Evolutionary conservation across 2,329 filamentous ascomycete species (phyloP).

Genomic region (Nectriaceae sp.): DNA sequence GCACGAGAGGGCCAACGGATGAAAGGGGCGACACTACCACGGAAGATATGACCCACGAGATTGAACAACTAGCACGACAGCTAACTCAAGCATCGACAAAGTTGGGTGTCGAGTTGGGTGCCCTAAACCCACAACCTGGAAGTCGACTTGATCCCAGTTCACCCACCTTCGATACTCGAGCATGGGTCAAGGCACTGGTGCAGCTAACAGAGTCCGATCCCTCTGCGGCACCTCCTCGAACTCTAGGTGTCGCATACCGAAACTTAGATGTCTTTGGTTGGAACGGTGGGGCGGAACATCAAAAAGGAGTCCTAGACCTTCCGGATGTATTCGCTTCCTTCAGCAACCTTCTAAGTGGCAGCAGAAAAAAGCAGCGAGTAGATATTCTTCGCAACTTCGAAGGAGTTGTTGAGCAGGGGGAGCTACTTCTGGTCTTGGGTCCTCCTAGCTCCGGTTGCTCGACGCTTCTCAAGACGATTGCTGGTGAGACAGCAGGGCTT

Average conservation of each 20-base stretch:
- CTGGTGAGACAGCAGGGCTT: conserved; percentile 49
- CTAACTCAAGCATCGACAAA: neutral
- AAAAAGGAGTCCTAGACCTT: conserved; percentile 25
- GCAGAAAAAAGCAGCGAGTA: conserved; percentile 13
- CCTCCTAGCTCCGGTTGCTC: conserved; percentile 56
- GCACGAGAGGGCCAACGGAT: no score
- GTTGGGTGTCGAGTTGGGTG: neutral
- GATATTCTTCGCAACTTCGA: conserved; percentile 32
- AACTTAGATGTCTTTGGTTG: conserved; percentile 31
- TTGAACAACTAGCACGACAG: neutral
- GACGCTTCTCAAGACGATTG: conserved; percentile 59
- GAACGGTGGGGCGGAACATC: conserved; percentile 23
- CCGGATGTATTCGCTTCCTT: conserved; percentile 14
- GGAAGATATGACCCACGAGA: neutral
- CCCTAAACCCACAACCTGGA: conserved; percentile 19
- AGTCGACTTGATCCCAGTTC: conserved; percentile 27
- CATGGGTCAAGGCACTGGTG: conserved; percentile 30
- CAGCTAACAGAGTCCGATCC: conserved; percentile 27
- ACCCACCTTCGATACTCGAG: conserved; percentile 25
- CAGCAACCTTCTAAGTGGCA: conserved; percentile 1
- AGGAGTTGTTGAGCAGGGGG: conserved; percentile 31
- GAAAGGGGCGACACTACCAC: no score
- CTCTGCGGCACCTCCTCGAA: conserved; percentile 21
- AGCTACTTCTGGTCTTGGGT: conserved; percentile 45
- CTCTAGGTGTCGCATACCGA: conserved; percentile 29